A percentile compares a stretch with the other conserved stretches of the same genome.
phyloP scores from a whole-genome alignment of 1,139 yeast genomes.

The Candida glucosophila region DNA sequence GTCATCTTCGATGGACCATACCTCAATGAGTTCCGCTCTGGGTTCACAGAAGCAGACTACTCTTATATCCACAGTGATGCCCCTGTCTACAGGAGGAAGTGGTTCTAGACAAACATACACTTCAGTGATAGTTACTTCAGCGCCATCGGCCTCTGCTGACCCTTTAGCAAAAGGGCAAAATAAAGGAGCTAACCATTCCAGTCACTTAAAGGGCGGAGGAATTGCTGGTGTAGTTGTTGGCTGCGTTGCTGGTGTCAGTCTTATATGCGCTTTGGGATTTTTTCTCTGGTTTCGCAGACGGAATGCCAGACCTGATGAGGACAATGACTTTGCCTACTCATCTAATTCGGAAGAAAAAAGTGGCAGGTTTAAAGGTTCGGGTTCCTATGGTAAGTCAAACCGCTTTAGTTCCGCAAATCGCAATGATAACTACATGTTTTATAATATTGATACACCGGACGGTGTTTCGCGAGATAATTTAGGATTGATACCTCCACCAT shows the following conservation, averaged over 20 bases:
- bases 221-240: conserved; percentile 70
- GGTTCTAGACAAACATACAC: too few relatives aligned
- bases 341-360: conserved; percentile 18
- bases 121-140: conserved; percentile 16
- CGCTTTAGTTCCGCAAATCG: too few relatives aligned
- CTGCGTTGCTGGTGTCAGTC: conserved; percentile 41
- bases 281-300: conserved; percentile 38
- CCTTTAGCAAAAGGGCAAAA: conserved; percentile 1
- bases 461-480: too few relatives aligned
- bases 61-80: conserved; percentile 15
- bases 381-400: too few relatives aligned
- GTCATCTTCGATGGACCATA: conserved; percentile 5
- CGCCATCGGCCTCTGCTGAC: conserved; percentile 5
- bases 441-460: too few relatives aligned
- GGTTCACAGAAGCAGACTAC: conserved; percentile 6
- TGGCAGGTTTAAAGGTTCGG: too few relatives aligned
- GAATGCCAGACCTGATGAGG: conserved; percentile 24
- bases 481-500: too few relatives aligned
- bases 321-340: conserved; percentile 28
- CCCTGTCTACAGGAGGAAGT: conserved; percentile 11
- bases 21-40: conserved; percentile 5
- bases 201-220: conserved; percentile 48
- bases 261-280: conserved; percentile 27
- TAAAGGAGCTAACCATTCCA: conserved; percentile 8
- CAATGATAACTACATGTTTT: too few relatives aligned